phyloP scores from a whole-genome alignment of 1,139 yeast genomes.

The Suhomyces bolitotheri region DNA sequence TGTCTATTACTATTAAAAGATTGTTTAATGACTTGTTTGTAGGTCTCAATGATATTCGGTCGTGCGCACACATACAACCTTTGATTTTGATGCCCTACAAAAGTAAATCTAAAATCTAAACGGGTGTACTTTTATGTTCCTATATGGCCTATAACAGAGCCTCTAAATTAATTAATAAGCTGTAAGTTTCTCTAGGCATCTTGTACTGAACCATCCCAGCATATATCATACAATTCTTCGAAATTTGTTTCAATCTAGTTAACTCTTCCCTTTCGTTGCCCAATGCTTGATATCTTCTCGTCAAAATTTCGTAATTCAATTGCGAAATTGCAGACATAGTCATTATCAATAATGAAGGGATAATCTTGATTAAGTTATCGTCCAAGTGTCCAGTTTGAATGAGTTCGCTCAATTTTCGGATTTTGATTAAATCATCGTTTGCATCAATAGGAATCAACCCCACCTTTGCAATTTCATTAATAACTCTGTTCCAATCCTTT shows the following conservation, averaged over 20 bases:
- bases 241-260: constrained; percentile 58
- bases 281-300: constrained; percentile 49
- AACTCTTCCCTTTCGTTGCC: constrained; percentile 57
- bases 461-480: constrained; percentile 57
- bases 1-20: too few species aligned
- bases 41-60: too few species aligned
- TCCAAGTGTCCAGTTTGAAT: constrained; percentile 52
- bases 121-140: too few species aligned
- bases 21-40: too few species aligned
- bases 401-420: constrained; percentile 45
- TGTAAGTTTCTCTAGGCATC: constrained; percentile 90
- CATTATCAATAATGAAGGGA: constrained; percentile 78
- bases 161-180: constrained; percentile 72
- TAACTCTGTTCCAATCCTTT: constrained; percentile 62
- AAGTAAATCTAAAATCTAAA: too few species aligned
- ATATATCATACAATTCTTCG: constrained; percentile 87
- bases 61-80: background rate
- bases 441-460: constrained; percentile 65
- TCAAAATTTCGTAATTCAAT: constrained; percentile 50
- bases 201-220: constrained; percentile 95
- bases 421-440: constrained; percentile 36
- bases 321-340: constrained; percentile 78
- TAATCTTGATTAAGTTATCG: constrained; percentile 71
- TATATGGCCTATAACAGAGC: constrained; percentile 47
- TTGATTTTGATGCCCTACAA: background rate